These are phyloP conservation scores for Letharia columbiana DNA, from an alignment of 495 filamentous ascomycete genomes.

Conservation along the genomic window DNA sequence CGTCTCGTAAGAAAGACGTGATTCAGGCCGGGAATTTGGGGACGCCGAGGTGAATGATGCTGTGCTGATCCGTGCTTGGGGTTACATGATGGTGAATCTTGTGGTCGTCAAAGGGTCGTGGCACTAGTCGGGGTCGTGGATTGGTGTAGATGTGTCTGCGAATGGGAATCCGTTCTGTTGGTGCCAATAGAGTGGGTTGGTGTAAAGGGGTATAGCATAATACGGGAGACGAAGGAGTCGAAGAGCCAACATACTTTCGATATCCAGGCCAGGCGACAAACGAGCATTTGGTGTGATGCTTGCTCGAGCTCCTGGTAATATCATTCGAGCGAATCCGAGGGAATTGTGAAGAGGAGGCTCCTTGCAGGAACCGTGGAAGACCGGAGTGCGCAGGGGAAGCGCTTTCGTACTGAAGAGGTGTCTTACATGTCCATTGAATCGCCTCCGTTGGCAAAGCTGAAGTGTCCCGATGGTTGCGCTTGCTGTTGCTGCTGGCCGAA, in stretches of 20 bases:
- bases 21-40: constrained; percentile 8
- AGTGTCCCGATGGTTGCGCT: constrained; percentile 64
- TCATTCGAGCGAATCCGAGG: constrained; percentile 5
- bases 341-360: not conserved
- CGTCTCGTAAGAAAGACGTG: constrained; percentile 2
- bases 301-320: not conserved
- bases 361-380: not conserved
- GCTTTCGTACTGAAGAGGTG: not conserved
- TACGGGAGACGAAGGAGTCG: not conserved
- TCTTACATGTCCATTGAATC: constrained; percentile 99
- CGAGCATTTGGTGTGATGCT: constrained; percentile 8
- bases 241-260: constrained; percentile 11
- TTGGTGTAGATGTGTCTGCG: constrained; percentile 5
- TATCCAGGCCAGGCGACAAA: constrained; percentile 5
- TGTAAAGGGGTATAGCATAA: constrained; percentile 8
- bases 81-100: constrained; percentile 30
- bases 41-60: constrained; percentile 13
- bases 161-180: constrained; percentile 11
- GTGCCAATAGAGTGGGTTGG: constrained; percentile 6
- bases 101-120: constrained; percentile 24
- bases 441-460: constrained; percentile 86
- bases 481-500: constrained; percentile 74
- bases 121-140: constrained; percentile 14
- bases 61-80: constrained; percentile 20
- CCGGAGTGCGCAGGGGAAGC: not conserved